A percentile compares a stretch with the other conserved stretches of the same genome.
These are phyloP conservation scores for Ogataea corticis DNA, from an alignment of 805 yeast genomes.

Conservation along the genomic window DNA sequence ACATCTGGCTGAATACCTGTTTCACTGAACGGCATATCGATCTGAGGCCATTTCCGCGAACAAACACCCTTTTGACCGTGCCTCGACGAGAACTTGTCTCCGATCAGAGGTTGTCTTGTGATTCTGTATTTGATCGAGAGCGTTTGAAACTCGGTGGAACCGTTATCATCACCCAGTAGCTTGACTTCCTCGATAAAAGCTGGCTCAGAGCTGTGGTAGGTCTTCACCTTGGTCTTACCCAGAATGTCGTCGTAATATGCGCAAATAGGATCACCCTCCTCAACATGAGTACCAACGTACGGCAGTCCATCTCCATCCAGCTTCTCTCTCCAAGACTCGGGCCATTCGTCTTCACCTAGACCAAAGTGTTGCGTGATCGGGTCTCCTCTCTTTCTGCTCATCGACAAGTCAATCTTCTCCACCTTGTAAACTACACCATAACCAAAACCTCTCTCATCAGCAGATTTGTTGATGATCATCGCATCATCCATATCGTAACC, in stretches of 20 bases:
- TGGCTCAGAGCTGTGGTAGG: conserved; percentile 92
- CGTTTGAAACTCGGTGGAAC: conserved; percentile 76
- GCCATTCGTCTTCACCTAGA: conserved; percentile 91
- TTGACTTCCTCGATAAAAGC: conserved; percentile 96
- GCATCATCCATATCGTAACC: conserved; percentile 99
- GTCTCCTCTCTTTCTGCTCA: conserved; percentile 83
- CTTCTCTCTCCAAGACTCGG: conserved; percentile 83
- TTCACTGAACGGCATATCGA: conserved; percentile 97
- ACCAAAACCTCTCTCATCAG: conserved; percentile 97
- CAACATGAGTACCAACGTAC: conserved; percentile 78
- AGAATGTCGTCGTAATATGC: conserved; percentile 89
- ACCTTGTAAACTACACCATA: conserved; percentile 96
- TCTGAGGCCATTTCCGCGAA: conserved; percentile 96
- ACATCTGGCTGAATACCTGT: conserved; percentile 97
- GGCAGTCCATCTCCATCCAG: conserved; percentile 94
- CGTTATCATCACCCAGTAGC: conserved; percentile 79
- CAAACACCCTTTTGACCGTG: conserved; percentile 99
- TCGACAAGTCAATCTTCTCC: conserved; percentile 82
- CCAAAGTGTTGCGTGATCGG: conserved; percentile 95
- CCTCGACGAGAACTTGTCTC: conserved; percentile 96
- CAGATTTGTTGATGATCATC: conserved; percentile 95
- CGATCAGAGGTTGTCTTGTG: conserved; percentile 90
- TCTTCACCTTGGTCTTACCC: conserved; percentile 88
- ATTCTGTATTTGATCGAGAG: conserved; percentile 87
- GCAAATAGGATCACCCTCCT: conserved; percentile 94